phyloP scores from a whole-genome alignment of 2,329 filamentous ascomycete species.

The Tympanopsis confertula region DNA sequence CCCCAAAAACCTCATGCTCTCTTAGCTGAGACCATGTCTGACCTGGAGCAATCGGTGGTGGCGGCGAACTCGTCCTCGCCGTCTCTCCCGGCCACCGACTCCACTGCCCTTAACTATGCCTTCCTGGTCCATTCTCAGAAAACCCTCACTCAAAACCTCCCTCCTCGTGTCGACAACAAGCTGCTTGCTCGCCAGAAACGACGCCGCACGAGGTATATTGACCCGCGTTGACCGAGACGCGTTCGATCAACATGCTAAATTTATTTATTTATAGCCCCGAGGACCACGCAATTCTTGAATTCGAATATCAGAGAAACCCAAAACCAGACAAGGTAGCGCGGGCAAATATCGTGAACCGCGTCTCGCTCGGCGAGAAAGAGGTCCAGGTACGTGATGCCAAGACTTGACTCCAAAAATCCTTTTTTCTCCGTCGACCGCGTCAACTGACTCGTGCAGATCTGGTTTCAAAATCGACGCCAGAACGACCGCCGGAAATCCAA shows the following conservation, averaged over 20 bases:
- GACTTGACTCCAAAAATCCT: not conserved
- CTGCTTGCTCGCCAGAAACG: slow-evolving; percentile 47
- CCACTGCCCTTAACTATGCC: slow-evolving; percentile 27
- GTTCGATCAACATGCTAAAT: not conserved
- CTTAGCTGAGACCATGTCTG: slow-evolving; percentile 14
- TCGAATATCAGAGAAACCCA: not conserved
- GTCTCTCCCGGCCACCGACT: slow-evolving; percentile 16
- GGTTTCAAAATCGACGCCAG: slow-evolving; percentile 1
- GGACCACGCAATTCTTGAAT: slow-evolving; percentile 1
- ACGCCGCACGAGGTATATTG: slow-evolving; percentile 44
- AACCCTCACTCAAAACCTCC: slow-evolving; percentile 40
- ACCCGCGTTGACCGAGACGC: not conserved
- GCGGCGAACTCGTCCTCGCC: slow-evolving; percentile 18
- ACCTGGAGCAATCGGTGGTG: slow-evolving; percentile 16
- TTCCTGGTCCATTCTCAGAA: slow-evolving; percentile 49
- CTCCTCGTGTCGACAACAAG: slow-evolving; percentile 46
- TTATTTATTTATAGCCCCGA: not conserved
- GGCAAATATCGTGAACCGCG: not conserved
- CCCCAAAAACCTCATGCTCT: not conserved
- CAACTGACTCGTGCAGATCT: not conserved
- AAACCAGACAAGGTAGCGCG: not conserved
- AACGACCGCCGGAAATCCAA: slow-evolving; percentile 1
- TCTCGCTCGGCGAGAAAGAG: not conserved
- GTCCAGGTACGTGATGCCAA: not conserved
- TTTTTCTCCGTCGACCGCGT: not conserved